phyloP scores from a whole-genome alignment of 2,329 filamentous ascomycete species.

The Thermoascus crustaceus region DNA sequence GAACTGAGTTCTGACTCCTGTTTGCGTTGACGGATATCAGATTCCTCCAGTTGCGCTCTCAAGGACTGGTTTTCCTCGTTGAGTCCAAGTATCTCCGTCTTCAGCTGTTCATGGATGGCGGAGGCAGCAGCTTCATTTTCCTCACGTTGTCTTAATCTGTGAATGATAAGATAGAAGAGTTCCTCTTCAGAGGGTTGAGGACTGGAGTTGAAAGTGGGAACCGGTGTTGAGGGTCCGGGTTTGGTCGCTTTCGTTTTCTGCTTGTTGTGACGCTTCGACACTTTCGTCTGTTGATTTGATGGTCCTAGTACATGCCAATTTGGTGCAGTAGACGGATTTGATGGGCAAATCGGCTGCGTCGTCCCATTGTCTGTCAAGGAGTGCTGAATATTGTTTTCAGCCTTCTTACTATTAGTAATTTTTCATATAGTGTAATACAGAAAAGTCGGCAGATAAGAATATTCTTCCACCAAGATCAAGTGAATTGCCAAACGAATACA shows the following conservation, averaged over 20 bases:
- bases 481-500: too few relatives aligned
- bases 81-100: slow-evolving; percentile 16
- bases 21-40: slow-evolving; percentile 13
- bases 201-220: background rate
- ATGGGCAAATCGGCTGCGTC: too few relatives aligned
- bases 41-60: slow-evolving; percentile 15
- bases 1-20: slow-evolving; percentile 14
- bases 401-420: too few relatives aligned
- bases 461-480: too few relatives aligned
- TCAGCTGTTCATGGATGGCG: slow-evolving; percentile 18
- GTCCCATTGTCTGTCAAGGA: too few relatives aligned
- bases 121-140: slow-evolving; percentile 20
- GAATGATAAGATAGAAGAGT: slow-evolving; percentile 29
- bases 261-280: slow-evolving; percentile 11
- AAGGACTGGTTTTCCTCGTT: slow-evolving; percentile 22
- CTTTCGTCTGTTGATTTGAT: slow-evolving; percentile 4
- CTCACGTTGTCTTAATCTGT: slow-evolving; percentile 26
- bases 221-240: too few relatives aligned
- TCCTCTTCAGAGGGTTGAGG: slow-evolving; percentile 24
- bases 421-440: too few relatives aligned
- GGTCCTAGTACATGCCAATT: background rate
- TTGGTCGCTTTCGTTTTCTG: slow-evolving; percentile 4
- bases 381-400: too few relatives aligned
- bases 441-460: too few relatives aligned
- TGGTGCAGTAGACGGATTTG: background rate